These are phyloP conservation scores for Colletotrichum spaethianum DNA, from an alignment of 2,329 filamentous ascomycete species.

Conservation along the genomic window DNA sequence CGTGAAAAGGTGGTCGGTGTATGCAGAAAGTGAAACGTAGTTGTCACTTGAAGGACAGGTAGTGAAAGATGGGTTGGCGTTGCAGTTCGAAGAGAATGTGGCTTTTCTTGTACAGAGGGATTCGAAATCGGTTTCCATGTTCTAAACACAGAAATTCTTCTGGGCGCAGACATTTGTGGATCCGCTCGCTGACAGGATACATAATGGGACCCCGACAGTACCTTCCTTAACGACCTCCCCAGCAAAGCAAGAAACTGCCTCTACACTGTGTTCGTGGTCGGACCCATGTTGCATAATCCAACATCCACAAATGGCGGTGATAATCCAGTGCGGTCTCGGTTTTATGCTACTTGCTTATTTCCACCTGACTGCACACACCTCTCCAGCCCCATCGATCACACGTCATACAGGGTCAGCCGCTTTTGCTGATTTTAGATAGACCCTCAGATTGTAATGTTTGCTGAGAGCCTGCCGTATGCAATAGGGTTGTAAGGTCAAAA, in stretches of 20 bases:
- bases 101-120: background rate
- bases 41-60: background rate
- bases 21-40: background rate
- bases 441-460: no score
- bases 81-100: background rate
- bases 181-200: background rate
- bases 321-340: background rate
- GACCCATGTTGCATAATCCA: background rate
- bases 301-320: background rate
- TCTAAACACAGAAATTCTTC: background rate
- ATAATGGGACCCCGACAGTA: background rate
- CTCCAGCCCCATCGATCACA: no score
- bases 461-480: no score
- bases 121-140: background rate
- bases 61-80: background rate
- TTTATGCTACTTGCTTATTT: background rate
- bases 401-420: no score
- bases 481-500: no score
- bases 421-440: no score
- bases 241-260: background rate
- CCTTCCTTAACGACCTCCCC: background rate
- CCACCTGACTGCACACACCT: background rate
- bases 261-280: background rate
- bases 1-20: background rate
- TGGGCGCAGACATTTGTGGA: background rate